Percentiles rank a stretch among this genome's conserved stretches.
phyloP scores from a whole-genome alignment of 2,329 filamentous ascomycete genomes.

The Juglanconis sp. region DNA sequence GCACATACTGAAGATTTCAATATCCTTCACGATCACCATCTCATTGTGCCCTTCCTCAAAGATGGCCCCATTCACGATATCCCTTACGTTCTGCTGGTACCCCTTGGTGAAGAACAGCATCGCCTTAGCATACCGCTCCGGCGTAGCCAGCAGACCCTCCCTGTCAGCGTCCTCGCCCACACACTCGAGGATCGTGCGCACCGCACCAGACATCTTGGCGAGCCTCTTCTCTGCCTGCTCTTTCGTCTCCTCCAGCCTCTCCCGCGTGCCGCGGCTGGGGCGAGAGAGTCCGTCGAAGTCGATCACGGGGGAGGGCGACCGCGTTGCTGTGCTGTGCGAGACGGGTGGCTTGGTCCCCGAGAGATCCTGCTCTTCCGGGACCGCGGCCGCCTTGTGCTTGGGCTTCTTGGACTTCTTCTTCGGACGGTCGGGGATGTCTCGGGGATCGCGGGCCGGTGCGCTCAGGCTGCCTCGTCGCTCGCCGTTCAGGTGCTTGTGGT shows the following conservation, averaged over 20 bases:
- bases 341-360: conserved; percentile 23
- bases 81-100: conserved; percentile 89
- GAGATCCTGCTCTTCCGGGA: conserved; percentile 16
- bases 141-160: conserved; percentile 64
- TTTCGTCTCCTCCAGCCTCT: conserved; percentile 55
- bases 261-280: conserved; percentile 61
- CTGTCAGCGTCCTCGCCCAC: conserved; percentile 66
- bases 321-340: conserved; percentile 25
- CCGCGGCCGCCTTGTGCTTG: conserved; percentile 9
- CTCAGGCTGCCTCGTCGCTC: conserved; percentile 52
- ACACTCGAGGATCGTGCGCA: conserved; percentile 65
- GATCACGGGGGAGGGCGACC: conserved; percentile 55
- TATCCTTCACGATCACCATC: conserved; percentile 96
- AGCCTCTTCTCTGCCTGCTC: conserved; percentile 51
- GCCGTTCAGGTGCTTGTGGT: conserved; percentile 20
- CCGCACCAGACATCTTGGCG: conserved; percentile 58
- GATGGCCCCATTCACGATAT: conserved; percentile 89
- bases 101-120: conserved; percentile 95
- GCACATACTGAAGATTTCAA: conserved; percentile 90
- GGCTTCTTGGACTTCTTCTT: conserved; percentile 35
- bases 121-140: conserved; percentile 88
- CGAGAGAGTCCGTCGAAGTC: conserved; percentile 61
- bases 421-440: conserved; percentile 45
- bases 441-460: conserved; percentile 60
- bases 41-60: conserved; percentile 98